Conservation (phyloP, 495 filamentous ascomycete species). For the Lineolata rhizophorae region DNA sequence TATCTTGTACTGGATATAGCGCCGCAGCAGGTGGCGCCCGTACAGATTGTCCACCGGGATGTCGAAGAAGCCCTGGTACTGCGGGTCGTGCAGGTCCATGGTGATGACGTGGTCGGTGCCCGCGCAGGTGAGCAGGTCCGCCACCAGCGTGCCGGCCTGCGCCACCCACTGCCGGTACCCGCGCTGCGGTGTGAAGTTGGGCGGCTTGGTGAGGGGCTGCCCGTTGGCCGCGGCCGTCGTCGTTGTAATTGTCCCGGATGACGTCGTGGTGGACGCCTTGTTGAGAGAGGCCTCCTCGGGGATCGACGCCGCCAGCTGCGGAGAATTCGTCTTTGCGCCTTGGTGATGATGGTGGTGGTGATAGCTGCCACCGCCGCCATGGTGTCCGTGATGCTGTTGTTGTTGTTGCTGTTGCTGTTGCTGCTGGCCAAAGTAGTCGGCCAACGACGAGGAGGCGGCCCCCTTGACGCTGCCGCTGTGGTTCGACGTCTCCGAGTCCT, state of each 20-base stretch:
- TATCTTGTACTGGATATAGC: constrained; percentile 75
- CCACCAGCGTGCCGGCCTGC: constrained; percentile 86
- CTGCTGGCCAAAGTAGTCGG: constrained; percentile 6
- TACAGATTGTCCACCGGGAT: constrained; percentile 96
- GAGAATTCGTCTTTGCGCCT: no score
- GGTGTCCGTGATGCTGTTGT: no score
- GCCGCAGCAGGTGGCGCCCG: constrained; percentile 65
- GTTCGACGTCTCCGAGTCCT: constrained; percentile 33
- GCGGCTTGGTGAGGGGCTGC: constrained; percentile 8
- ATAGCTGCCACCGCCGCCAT: no score
- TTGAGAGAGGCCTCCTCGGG: no score
- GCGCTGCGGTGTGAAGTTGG: constrained; percentile 51
- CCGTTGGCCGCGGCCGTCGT: background rate
- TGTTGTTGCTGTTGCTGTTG: no score
- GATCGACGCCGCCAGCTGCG: no score
- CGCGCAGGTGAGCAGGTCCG: constrained; percentile 83
- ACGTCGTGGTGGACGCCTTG: background rate
- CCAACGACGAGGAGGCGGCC: background rate
- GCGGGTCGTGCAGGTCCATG: constrained; percentile 92
- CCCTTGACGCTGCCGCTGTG: constrained; percentile 5
- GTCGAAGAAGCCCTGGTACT: constrained; percentile 98
- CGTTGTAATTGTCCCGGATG: background rate
- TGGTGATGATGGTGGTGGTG: no score
- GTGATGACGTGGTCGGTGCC: constrained; percentile 94
- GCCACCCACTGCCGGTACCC: constrained; percentile 98